Base-by-base conservation (phyloP, 345 rosid species). In the Populus tremula region DNA sequence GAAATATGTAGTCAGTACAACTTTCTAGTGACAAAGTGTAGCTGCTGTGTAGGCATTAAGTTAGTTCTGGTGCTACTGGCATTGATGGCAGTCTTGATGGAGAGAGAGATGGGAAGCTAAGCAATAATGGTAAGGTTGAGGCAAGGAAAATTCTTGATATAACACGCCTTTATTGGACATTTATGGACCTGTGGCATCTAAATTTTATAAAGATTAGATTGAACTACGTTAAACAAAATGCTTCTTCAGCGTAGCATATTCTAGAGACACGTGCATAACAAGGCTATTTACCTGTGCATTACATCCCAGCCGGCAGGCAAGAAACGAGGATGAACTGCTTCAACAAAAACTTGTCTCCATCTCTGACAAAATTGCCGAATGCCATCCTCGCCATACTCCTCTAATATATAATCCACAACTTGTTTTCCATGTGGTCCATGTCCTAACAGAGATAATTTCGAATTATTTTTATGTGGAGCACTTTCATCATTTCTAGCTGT, bases 401-500 rank as follows among this genome's bases (percentile, higher is more conserved):
- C 83, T 64, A 96, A 72, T 45, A 96, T 74, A 79, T 82, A 83
- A 82, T 91, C 93, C 10, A 96, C 98, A 71, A 92, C 94, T 83
- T 88, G 93, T 81, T 91, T 88, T 69, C 99, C 99, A 67, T 93
- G 97, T 2, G 97, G 98, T 73, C 99, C 99, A 87, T 93, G 99
- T 80, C 99, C 99, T 80, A 96, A 80, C 50, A 95, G 79, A 27
- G 99, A 95, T 53, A 91, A 81, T 65, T 90, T 93, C 64, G 91
- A 84, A 79, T 89, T 88, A 67, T 80, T 89, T 73, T 76, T 87
- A 64, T 87, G 82, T 41, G 75, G 41, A 27, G 45, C 69, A 63
- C 69, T 86, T 43, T 79, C 89, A 54, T 81, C 79, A 17, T 81
- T 67, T 41, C 76, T 80, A 73, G 82, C 80, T 41, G 33, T 35